phyloP scores from a whole-genome alignment of 805 yeast genomes.

The Wickerhamomyces ciferrii region DNA sequence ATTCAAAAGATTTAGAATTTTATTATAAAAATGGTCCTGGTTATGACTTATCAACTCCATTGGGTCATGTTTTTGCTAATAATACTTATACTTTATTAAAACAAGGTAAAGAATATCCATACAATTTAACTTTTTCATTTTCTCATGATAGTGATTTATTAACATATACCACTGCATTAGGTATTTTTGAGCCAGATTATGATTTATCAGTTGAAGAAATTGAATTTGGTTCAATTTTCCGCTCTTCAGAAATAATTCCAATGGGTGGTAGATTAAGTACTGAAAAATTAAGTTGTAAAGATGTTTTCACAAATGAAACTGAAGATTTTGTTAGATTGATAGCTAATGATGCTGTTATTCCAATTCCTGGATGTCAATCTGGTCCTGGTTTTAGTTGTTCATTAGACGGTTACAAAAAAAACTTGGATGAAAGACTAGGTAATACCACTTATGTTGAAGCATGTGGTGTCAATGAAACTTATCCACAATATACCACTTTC shows the following conservation, averaged over 20 bases:
- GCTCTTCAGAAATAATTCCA: constrained; percentile 44
- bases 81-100: constrained; percentile 45
- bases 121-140: constrained; percentile 60
- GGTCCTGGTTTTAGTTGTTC: constrained; percentile 54
- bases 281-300: constrained; percentile 42
- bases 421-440: constrained; percentile 24
- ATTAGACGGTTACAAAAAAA: constrained; percentile 26
- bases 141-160: constrained; percentile 71
- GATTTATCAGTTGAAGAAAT: constrained; percentile 39
- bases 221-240: constrained; percentile 43
- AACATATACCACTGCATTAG: constrained; percentile 59
- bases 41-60: constrained; percentile 45
- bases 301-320: constrained; percentile 23
- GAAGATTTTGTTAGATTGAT: constrained; percentile 39
- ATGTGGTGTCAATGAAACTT: constrained; percentile 22
- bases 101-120: constrained; percentile 43
- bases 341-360: constrained; percentile 50
- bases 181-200: constrained; percentile 34
- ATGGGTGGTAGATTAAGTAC: constrained; percentile 51
- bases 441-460: constrained; percentile 25
- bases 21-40: constrained; percentile 67
- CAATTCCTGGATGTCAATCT: constrained; percentile 38
- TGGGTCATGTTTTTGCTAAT: constrained; percentile 57
- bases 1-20: constrained; percentile 50
- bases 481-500: constrained; percentile 14